Evolutionary conservation across 768 basidiomycete species (phyloP).

Genomic region (Strobilomyces dryophilus): DNA sequence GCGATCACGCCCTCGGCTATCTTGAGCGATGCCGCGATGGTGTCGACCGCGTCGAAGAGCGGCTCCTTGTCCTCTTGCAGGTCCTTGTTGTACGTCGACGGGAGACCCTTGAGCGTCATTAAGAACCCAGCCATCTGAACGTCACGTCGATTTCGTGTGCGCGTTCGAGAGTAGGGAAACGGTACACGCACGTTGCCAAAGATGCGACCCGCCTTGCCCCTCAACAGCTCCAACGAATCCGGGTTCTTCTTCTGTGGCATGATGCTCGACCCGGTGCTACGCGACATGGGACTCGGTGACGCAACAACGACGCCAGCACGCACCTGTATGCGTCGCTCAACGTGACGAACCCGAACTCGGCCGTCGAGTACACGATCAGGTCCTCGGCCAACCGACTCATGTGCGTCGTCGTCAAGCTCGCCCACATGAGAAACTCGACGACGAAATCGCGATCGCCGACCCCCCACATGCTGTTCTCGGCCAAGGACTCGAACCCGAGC

Average conservation of each 20-base stretch:
- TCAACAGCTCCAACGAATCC: conserved; percentile 90
- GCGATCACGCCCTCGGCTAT: conserved; percentile 95
- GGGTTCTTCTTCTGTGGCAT: conserved; percentile 99
- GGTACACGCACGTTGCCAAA: conserved; percentile 73
- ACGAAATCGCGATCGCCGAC: conserved; percentile 97
- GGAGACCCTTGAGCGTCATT: conserved; percentile 95
- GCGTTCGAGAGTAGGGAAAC: neutral
- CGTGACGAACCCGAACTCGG: conserved; percentile 96
- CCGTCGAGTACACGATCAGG: conserved; percentile 92
- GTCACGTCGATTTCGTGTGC: neutral
- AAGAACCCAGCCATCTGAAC: conserved; percentile 91
- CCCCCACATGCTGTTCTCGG: conserved; percentile 96
- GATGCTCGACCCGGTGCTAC: conserved; percentile 95
- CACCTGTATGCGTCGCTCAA: conserved; percentile 97
- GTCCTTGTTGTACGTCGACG: conserved; percentile 99
- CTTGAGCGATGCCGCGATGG: conserved; percentile 78
- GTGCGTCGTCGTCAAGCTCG: conserved; percentile 87
- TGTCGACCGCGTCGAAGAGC: conserved; percentile 90
- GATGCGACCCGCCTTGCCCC: conserved; percentile 92
- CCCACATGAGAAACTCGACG: conserved; percentile 97
- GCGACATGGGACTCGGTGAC: neutral
- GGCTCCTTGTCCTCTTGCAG: conserved; percentile 99
- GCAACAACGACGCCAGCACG: conserved; percentile 12
- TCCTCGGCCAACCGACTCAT: conserved; percentile 95
- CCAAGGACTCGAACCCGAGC: conserved; percentile 82